Evolutionary conservation across 345 rosid species (phyloP).

Genomic region (Balakata baccata): DNA sequence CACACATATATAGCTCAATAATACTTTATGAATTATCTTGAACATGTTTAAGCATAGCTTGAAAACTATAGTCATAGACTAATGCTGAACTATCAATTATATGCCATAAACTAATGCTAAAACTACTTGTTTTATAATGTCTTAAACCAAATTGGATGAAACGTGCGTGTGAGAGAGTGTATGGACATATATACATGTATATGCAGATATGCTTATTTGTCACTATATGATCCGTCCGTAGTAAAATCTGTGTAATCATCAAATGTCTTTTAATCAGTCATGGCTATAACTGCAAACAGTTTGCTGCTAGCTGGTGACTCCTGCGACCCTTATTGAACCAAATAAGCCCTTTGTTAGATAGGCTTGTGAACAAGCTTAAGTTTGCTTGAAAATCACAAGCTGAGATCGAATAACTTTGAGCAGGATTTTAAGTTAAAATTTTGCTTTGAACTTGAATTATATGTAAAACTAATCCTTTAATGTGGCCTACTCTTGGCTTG

Average conservation of each 20-base stretch:
- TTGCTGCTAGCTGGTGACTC: background rate
- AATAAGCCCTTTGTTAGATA: background rate
- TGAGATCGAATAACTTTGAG: background rate
- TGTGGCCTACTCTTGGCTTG: background rate
- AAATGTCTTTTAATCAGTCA: background rate
- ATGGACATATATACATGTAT: background rate
- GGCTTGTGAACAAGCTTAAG: background rate
- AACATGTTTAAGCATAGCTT: background rate
- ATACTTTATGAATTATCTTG: background rate
- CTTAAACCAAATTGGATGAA: background rate
- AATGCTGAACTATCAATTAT: background rate
- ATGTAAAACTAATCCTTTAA: background rate
- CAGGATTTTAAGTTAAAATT: background rate
- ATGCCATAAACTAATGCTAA: background rate
- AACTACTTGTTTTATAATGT: background rate
- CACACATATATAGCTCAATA: background rate
- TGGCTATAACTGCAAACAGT: background rate
- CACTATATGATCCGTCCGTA: too few species aligned
- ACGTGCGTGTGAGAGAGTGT: background rate
- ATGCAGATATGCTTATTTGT: too few species aligned
- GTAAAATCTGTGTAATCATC: too few species aligned
- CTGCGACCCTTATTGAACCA: background rate
- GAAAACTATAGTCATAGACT: background rate
- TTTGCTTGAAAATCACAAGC: background rate
- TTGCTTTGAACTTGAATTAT: background rate